Evolutionary conservation across 306 rosid species (phyloP).

Genomic region (Citrullus amarus): DNA sequence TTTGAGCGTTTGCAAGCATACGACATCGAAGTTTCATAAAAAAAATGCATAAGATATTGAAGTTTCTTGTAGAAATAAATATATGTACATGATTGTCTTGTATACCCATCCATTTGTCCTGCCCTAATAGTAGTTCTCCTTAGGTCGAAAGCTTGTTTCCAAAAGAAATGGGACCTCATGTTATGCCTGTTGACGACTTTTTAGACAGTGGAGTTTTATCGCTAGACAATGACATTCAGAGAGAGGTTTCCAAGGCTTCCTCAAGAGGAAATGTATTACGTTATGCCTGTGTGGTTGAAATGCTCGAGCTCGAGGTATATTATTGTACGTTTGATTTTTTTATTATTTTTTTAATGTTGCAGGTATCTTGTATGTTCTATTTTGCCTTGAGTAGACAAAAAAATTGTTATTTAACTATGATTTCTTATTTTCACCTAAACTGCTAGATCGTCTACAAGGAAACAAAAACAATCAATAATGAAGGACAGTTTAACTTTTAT

Average conservation of each 20-base stretch:
- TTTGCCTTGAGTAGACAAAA: not conserved
- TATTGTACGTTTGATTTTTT: conserved; percentile 10
- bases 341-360: not conserved
- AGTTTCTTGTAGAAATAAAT: not conserved
- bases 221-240: conserved; percentile 57
- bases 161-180: conserved; percentile 65
- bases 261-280: conserved; percentile 70
- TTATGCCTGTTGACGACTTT: conserved; percentile 63
- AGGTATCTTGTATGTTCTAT: not conserved
- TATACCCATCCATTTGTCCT: not conserved
- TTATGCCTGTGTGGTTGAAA: conserved; percentile 66
- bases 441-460: not conserved
- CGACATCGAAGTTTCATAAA: not conserved
- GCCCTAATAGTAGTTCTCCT: conserved; percentile 5
- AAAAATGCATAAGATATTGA: not conserved
- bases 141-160: conserved; percentile 93
- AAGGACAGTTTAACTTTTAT: not conserved
- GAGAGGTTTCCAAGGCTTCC: conserved; percentile 76
- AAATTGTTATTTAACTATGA: not conserved
- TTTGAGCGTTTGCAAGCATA: not conserved
- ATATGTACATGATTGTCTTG: not conserved
- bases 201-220: conserved; percentile 37
- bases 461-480: not conserved
- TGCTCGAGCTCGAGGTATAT: conserved; percentile 62
- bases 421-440: not conserved